Evolutionary conservation across 2,329 filamentous ascomycete genomes (phyloP), one percentile per base, ranked within the genome.

Genomic region (Penicillium brevicompactum): DNA sequence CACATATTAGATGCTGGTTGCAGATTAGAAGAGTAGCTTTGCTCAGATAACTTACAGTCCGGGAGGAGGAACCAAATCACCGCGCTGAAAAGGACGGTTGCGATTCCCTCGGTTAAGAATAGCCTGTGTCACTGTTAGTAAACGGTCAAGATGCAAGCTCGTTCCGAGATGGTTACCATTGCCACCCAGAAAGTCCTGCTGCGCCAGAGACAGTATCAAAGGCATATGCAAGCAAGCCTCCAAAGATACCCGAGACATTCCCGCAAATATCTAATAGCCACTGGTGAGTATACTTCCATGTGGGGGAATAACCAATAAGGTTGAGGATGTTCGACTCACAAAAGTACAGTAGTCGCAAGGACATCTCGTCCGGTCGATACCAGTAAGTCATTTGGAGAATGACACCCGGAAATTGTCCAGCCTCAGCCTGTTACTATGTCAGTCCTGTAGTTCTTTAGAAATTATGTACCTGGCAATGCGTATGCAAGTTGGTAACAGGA

Each of bases 291-390:
- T 4, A 1, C 6, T n/a, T 13, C 6, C 11, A 5, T 37, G 4
- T n/a, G 34, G 34, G 3, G 5, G 24, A 5, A 27, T 27, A 8
- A 6, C 3, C 18, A 18, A 18, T 18, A 27, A 6, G 24, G 8
- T 8, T 6, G 24, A 4, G 24, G 2, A 27, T 27, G 24, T n/a
- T 16, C 13, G 34, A 37, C 73, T 47, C 61, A 78, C 76, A 79
- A 53, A 80, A 79, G 53, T 78, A 80, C 4, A 80, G 63, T 0
- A 81, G 60, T 8, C 78, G 72, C 2, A 76, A 66, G 6, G 65
- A 65, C 61, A 78, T 76, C 55, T 80, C 76, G 49, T 80, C 78
- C 9, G 71, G 74, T 0, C 77, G 72, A 57, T 82, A 82, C 74
- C 79, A 81, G 56, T 73, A 75, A 18, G 70, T 78, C 10, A 81